These are phyloP conservation scores for Gigaspora rosea DNA, from an alignment of 192 early-diverging fungal genomes.

Conservation along the genomic window DNA sequence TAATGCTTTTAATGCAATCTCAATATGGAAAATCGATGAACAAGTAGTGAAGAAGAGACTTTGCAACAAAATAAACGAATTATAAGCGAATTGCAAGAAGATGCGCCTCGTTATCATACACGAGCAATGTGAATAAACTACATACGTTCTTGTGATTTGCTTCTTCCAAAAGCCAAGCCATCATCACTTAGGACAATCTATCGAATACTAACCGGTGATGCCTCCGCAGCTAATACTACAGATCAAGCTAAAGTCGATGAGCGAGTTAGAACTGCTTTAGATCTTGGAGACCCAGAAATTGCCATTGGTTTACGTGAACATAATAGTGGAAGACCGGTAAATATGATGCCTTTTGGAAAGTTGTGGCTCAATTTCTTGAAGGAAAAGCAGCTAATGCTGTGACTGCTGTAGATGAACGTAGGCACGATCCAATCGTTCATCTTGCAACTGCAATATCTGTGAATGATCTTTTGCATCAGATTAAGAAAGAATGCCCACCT, in stretches of 20 bases:
- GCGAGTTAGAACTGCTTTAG: not conserved
- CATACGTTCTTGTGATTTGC: not conserved
- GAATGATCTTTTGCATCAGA: conserved; percentile 1
- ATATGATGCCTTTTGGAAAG: not conserved
- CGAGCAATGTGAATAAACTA: not conserved
- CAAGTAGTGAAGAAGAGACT: not conserved
- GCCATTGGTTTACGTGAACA: not conserved
- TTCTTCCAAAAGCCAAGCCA: too few species aligned
- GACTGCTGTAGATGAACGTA: conserved; percentile 3
- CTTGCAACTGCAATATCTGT: conserved; percentile 5
- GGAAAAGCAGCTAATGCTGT: not conserved
- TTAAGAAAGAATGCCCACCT: conserved; percentile 3
- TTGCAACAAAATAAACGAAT: not conserved
- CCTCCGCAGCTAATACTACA: not conserved
- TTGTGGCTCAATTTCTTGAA: conserved; percentile 9
- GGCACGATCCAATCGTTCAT: not conserved
- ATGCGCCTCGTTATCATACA: not conserved
- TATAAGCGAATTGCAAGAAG: not conserved
- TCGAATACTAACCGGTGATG: not conserved
- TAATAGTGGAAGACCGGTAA: not conserved
- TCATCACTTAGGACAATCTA: not conserved
- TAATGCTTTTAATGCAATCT: conserved; percentile 9
- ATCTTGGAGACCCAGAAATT: not conserved
- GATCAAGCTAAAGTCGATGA: not conserved
- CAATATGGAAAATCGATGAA: conserved; percentile 1